Conservation (phyloP, 768 basidiomycete genomes). For the Lepiota brunneoincarnata region DNA sequence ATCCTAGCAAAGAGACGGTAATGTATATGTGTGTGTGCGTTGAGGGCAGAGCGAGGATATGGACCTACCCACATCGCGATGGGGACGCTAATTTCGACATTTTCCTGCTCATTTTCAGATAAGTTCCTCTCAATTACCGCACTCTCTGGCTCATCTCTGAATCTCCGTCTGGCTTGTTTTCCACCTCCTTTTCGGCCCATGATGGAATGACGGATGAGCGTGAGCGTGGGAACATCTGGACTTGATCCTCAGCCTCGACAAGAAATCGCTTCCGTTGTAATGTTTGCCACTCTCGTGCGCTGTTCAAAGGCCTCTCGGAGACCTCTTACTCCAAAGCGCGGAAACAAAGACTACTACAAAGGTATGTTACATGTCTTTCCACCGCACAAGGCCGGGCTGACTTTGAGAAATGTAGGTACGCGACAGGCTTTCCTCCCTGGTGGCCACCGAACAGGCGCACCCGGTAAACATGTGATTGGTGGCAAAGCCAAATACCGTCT, state of each 20-base stretch:
- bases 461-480: slow-evolving; percentile 76
- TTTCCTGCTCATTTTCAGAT: slow-evolving; percentile 18
- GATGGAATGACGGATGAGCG: background rate
- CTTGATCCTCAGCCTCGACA: background rate
- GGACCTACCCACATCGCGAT: slow-evolving; percentile 94
- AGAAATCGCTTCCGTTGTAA: slow-evolving; percentile 23
- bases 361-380: slow-evolving; percentile 43
- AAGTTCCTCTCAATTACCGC: slow-evolving; percentile 42
- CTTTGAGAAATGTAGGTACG: slow-evolving; percentile 50
- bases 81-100: slow-evolving; percentile 55
- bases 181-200: slow-evolving; percentile 16
- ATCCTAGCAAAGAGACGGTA: slow-evolving; percentile 56
- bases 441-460: slow-evolving; percentile 84
- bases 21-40: background rate
- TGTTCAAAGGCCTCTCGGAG: slow-evolving; percentile 83
- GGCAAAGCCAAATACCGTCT: slow-evolving; percentile 82
- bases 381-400: background rate
- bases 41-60: background rate
- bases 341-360: slow-evolving; percentile 97
- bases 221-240: background rate
- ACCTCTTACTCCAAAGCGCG: slow-evolving; percentile 81
- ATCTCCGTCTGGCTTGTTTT: slow-evolving; percentile 35
- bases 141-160: slow-evolving; percentile 53
- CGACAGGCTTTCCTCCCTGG: slow-evolving; percentile 82
- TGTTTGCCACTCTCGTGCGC: slow-evolving; percentile 68